Conservation (phyloP, 495 filamentous ascomycete species). For the Aspergillus olivimuriae region DNA sequence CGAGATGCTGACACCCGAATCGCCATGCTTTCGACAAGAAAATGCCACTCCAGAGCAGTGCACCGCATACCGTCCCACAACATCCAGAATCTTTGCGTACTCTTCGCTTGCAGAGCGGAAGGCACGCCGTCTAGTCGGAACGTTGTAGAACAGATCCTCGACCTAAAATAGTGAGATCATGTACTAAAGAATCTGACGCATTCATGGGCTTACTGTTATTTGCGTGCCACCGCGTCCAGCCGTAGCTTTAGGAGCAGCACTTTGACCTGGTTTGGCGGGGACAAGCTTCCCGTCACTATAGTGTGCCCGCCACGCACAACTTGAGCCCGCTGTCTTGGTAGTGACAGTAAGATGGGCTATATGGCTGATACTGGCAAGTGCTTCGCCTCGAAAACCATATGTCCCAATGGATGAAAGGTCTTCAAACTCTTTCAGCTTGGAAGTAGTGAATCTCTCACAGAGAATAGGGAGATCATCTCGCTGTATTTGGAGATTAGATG, state of each 20-base stretch:
- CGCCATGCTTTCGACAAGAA: conserved; percentile 94
- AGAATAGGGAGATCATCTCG: conserved; percentile 88
- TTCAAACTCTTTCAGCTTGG: conserved; percentile 92
- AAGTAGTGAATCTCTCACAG: conserved; percentile 96
- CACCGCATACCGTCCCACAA: conserved; percentile 91
- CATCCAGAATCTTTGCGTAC: conserved; percentile 95
- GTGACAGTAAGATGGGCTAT: conserved; percentile 95
- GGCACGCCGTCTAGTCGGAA: conserved; percentile 79
- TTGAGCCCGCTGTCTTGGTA: conserved; percentile 84
- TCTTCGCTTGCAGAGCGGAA: conserved; percentile 92
- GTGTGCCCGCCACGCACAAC: conserved; percentile 81
- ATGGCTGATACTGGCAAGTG: conserved; percentile 96
- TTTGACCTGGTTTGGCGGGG: conserved; percentile 88
- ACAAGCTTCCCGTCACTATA: conserved; percentile 81
- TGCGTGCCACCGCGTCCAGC: conserved; percentile 94
- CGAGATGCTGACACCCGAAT: conserved; percentile 73
- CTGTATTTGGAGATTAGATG: conserved; percentile 33
- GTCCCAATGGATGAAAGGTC: conserved; percentile 87
- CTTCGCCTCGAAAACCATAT: conserved; percentile 97
- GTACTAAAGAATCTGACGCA: neutral
- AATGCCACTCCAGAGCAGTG: conserved; percentile 89
- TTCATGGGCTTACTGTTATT: conserved; percentile 61
- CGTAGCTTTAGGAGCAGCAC: conserved; percentile 76
- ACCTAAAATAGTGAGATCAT: conserved; percentile 45
- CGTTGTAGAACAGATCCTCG: conserved; percentile 96